Evolutionary conservation across 768 basidiomycete species (phyloP).

Genomic region (Boletus sp.): DNA sequence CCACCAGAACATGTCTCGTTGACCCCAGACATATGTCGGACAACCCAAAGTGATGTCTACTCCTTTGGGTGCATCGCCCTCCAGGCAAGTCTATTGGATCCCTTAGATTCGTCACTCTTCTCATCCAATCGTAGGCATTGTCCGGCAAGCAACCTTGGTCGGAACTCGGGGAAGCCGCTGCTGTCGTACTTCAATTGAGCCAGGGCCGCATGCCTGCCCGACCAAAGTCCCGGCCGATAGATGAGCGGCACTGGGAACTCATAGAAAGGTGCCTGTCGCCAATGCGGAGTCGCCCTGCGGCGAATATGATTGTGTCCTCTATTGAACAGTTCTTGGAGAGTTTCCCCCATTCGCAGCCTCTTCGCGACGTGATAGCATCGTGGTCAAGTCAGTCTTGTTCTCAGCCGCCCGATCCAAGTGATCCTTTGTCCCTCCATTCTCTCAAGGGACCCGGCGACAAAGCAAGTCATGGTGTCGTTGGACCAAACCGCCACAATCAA

Average conservation of each 20-base stretch:
- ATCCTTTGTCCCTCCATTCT: neutral
- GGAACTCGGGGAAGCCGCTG: neutral
- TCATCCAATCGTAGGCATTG: neutral
- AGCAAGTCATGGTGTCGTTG: too few species aligned
- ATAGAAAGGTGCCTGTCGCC: neutral
- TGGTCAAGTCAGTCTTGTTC: neutral
- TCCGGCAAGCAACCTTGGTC: too few species aligned
- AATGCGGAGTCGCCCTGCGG: neutral
- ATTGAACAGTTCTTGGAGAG: neutral
- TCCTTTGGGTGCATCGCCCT: neutral
- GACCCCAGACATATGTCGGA: neutral
- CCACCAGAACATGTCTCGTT: neutral
- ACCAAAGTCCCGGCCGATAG: neutral
- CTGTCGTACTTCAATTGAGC: neutral
- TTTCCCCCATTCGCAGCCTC: neutral
- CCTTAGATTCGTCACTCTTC: neutral
- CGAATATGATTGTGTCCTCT: neutral
- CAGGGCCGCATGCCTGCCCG: neutral
- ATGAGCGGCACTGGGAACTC: neutral
- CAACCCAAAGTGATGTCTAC: neutral
- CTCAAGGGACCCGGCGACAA: neutral
- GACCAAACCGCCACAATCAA: neutral
- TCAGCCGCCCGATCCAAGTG: neutral
- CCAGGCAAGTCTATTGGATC: neutral
- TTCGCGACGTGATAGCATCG: neutral